Percentiles rank a stretch among this genome's conserved stretches.
These are phyloP conservation scores for Earliella scabrosa DNA, from an alignment of 1,284 basidiomycete species.

Conservation along the genomic window DNA sequence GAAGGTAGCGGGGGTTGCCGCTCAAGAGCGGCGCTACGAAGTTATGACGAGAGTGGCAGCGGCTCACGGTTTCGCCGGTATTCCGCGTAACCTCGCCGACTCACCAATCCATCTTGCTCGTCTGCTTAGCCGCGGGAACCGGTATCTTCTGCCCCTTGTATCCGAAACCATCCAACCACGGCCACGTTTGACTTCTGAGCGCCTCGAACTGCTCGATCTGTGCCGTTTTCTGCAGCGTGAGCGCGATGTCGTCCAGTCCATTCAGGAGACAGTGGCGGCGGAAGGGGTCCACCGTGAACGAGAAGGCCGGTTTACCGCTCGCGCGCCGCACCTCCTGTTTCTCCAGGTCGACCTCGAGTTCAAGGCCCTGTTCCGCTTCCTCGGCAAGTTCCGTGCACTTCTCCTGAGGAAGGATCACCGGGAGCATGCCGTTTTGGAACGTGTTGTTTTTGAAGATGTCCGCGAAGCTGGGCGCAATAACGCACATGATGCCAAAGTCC, in stretches of 20 bases:
- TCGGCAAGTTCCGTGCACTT: constrained; percentile 78
- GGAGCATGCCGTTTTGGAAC: constrained; percentile 97
- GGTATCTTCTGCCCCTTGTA: constrained; percentile 81
- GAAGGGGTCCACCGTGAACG: constrained; percentile 87
- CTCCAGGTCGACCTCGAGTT: constrained; percentile 91
- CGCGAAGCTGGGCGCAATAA: constrained; percentile 94
- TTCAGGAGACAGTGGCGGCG: constrained; percentile 91
- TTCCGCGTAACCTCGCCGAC: too few relatives aligned
- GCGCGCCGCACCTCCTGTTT: constrained; percentile 82
- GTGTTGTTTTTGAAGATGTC: constrained; percentile 94
- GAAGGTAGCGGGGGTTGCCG: too few relatives aligned
- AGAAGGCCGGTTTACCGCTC: constrained; percentile 74
- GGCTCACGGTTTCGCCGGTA: too few relatives aligned
- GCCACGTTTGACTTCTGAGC: constrained; percentile 77
- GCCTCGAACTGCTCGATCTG: constrained; percentile 81
- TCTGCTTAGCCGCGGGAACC: constrained; percentile 47
- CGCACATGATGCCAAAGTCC: constrained; percentile 92
- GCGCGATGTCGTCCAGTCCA: constrained; percentile 91
- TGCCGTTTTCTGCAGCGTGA: constrained; percentile 82
- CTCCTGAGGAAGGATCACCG: constrained; percentile 77
- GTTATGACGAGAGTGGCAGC: too few relatives aligned
- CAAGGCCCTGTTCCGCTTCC: constrained; percentile 81
- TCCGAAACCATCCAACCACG: constrained; percentile 94
- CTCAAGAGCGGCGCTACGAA: too few relatives aligned
- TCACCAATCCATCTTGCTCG: constrained; percentile 81